These are phyloP conservation scores for Cryptococcus neoformans DNA, from an alignment of 1,284 basidiomycete species.

Conservation along the genomic window DNA sequence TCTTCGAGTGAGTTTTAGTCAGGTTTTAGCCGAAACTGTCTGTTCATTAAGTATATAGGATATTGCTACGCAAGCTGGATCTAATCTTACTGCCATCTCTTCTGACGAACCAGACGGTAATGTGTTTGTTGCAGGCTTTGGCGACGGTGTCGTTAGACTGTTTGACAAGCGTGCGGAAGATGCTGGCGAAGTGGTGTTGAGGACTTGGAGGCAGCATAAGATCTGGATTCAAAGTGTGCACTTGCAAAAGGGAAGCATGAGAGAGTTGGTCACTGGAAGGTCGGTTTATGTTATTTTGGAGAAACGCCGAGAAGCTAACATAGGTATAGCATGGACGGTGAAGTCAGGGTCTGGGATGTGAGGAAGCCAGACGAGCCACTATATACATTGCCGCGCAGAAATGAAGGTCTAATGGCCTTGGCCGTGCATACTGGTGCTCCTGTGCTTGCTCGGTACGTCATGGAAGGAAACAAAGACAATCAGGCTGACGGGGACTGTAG, in stretches of 20 bases:
- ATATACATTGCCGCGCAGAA: slow-evolving; percentile 65
- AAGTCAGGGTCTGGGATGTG: slow-evolving; percentile 90
- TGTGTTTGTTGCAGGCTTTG: slow-evolving; percentile 87
- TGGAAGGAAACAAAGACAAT: no score
- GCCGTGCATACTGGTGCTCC: slow-evolving; percentile 83
- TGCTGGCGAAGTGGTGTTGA: slow-evolving; percentile 72
- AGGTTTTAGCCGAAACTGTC: slow-evolving; percentile 53
- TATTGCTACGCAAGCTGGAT: slow-evolving; percentile 82
- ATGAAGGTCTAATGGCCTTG: slow-evolving; percentile 74
- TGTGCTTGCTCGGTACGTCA: slow-evolving; percentile 75
- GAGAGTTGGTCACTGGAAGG: slow-evolving; percentile 88
- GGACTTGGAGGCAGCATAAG: slow-evolving; percentile 76
- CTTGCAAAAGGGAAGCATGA: slow-evolving; percentile 70
- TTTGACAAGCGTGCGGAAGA: slow-evolving; percentile 88
- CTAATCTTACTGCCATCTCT: slow-evolving; percentile 80
- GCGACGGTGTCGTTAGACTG: slow-evolving; percentile 84
- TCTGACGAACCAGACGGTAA: slow-evolving; percentile 73
- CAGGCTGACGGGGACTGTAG: slow-evolving; percentile 5
- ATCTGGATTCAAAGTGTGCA: slow-evolving; percentile 91
- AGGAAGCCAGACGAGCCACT: slow-evolving; percentile 64
- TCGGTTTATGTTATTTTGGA: slow-evolving; percentile 42
- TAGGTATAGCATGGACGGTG: slow-evolving; percentile 71
- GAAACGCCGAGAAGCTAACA: background rate
- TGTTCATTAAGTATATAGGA: background rate
- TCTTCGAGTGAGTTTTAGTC: slow-evolving; percentile 49